These are phyloP conservation scores for Eurotiales sp. DNA, from an alignment of 2,329 filamentous ascomycete species.

Conservation along the genomic window DNA sequence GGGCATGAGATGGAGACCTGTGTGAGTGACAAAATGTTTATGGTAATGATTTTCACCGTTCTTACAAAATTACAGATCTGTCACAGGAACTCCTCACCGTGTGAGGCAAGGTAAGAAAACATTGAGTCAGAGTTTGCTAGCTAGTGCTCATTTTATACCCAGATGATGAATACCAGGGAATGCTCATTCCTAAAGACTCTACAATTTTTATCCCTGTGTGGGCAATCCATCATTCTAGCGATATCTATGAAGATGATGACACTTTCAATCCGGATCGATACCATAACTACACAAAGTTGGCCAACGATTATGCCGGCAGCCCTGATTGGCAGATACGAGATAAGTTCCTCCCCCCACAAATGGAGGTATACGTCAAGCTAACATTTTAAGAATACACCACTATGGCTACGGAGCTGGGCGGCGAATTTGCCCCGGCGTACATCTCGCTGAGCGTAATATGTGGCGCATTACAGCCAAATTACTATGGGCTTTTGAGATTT, in stretches of 20 bases:
- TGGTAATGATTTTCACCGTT: too few relatives aligned
- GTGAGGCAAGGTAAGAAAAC: conserved; percentile 12
- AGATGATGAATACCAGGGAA: conserved; percentile 22
- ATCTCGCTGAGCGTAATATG: conserved; percentile 24
- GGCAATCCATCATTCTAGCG: too few relatives aligned
- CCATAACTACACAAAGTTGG: background rate
- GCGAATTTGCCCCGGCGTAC: conserved; percentile 30
- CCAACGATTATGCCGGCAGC: conserved; percentile 1
- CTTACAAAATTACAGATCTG: conserved; percentile 12
- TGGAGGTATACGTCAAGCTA: too few relatives aligned
- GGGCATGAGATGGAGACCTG: conserved; percentile 31
- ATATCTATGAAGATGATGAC: background rate
- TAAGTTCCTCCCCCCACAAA: too few relatives aligned
- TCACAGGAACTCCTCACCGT: conserved; percentile 14
- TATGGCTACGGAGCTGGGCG: conserved; percentile 23
- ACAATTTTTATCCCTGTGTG: too few relatives aligned
- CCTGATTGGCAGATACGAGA: background rate
- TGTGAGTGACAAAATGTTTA: conserved; percentile 18
- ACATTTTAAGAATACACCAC: too few relatives aligned
- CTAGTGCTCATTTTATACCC: too few relatives aligned
- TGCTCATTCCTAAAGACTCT: background rate
- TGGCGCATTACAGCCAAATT: conserved; percentile 23
- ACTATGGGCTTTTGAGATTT: conserved; percentile 19
- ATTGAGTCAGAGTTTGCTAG: too few relatives aligned
- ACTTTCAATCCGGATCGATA: conserved; percentile 3